Percentiles rank a stretch among this genome's conserved stretches.
Evolutionary conservation across 495 filamentous ascomycete genomes (phyloP).

Genomic region (Lasiosphaeria miniovina): DNA sequence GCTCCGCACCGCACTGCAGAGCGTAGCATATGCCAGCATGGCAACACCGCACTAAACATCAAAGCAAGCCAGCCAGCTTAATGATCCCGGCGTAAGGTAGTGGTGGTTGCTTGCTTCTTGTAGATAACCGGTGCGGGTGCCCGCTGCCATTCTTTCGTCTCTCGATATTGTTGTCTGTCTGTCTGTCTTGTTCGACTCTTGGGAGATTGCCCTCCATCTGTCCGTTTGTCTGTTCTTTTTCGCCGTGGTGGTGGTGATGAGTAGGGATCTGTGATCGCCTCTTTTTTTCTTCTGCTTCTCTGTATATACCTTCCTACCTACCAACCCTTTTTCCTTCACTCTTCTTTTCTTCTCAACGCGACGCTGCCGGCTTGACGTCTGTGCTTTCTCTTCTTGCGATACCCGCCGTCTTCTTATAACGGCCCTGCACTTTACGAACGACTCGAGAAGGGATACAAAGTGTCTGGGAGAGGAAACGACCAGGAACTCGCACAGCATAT

Average conservation of each 20-base stretch:
- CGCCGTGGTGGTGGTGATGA: too few species aligned
- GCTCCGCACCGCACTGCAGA: too few species aligned
- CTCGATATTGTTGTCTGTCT: neutral
- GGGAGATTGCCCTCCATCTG: neutral
- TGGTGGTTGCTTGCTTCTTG: neutral
- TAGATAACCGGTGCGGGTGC: neutral
- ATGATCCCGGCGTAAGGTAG: neutral
- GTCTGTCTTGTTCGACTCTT: neutral
- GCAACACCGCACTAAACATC: too few species aligned
- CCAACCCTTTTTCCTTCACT: neutral
- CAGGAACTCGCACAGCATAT: neutral
- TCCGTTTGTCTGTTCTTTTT: neutral
- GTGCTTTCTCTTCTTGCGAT: too few species aligned
- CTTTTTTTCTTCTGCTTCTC: neutral
- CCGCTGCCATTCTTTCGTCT: neutral
- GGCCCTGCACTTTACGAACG: too few species aligned
- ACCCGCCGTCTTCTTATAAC: too few species aligned
- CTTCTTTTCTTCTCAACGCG: too few species aligned
- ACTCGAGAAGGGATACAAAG: neutral
- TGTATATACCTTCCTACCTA: too few species aligned
- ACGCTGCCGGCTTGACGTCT: too few species aligned
- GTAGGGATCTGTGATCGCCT: slow-evolving; percentile 4
- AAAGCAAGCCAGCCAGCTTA: too few species aligned
- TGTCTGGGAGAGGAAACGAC: neutral
- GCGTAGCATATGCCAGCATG: too few species aligned